Percentiles rank a stretch among this genome's conserved stretches.
phyloP scores from a whole-genome alignment of 73 alveolate species.

The Paramecium tetraurelia region DNA sequence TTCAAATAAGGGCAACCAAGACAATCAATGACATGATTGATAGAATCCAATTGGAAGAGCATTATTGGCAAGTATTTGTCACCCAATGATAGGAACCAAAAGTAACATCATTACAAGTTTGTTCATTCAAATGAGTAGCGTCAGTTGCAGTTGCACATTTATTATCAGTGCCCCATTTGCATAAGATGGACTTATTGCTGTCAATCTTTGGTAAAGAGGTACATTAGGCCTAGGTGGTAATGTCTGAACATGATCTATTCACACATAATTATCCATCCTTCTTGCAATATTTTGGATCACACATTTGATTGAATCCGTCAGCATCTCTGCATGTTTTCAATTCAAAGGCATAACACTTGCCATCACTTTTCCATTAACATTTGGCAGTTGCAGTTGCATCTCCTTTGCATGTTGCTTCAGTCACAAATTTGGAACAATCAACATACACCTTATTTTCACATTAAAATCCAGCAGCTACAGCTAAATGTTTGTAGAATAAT shows the following conservation, averaged over 20 bases:
- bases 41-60: not conserved
- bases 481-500: not conserved
- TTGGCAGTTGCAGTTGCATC: constrained; percentile 24
- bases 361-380: constrained; percentile 19
- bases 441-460: not conserved
- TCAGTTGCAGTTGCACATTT: not conserved
- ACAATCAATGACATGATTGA: not conserved
- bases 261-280: not conserved
- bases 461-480: not conserved
- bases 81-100: constrained; percentile 14
- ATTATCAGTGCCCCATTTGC: not conserved
- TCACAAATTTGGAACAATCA: not conserved
- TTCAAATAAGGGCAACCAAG: not conserved
- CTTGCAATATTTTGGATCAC: not conserved
- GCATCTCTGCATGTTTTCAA: not conserved
- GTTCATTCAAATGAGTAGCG: not conserved
- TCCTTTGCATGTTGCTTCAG: not conserved
- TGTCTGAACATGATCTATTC: not conserved
- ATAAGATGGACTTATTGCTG: not conserved
- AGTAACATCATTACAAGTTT: not conserved
- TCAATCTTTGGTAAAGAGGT: not conserved
- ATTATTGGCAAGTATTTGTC: not conserved
- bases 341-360: constrained; percentile 9
- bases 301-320: not conserved
- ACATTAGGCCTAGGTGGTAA: not conserved